These are phyloP conservation scores for Apiotrichum domesticum DNA, from an alignment of 1,284 basidiomycete species.

Conservation along the genomic window DNA sequence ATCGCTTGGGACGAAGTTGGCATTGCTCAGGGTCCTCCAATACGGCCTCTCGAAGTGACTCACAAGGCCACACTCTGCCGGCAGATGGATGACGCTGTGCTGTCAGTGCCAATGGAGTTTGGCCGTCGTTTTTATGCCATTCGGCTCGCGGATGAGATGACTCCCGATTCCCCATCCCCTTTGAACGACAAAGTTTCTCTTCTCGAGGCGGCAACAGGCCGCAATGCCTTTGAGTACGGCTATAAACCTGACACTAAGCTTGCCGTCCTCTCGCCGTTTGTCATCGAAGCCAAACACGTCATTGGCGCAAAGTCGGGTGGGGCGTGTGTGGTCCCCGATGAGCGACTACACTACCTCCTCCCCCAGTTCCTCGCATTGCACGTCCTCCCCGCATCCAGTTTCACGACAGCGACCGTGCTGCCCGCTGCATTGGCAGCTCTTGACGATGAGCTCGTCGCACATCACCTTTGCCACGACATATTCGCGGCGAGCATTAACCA, in stretches of 20 bases:
- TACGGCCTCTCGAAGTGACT: conserved; percentile 6
- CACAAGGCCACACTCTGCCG: background rate
- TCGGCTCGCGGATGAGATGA: conserved; percentile 21
- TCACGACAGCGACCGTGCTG: too few species aligned
- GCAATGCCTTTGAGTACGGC: too few species aligned
- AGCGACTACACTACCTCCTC: too few species aligned
- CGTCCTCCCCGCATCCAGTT: too few species aligned
- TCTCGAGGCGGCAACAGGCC: background rate
- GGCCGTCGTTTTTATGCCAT: conserved; percentile 20
- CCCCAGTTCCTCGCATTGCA: too few species aligned
- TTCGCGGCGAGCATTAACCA: conserved; percentile 5
- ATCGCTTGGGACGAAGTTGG: conserved; percentile 35
- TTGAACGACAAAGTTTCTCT: background rate
- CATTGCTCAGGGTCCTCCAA: background rate
- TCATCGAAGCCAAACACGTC: too few species aligned
- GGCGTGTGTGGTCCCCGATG: too few species aligned
- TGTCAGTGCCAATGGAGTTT: conserved; percentile 21
- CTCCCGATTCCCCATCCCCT: conserved; percentile 9
- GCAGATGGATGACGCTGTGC: conserved; percentile 19
- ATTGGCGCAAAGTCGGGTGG: too few species aligned
- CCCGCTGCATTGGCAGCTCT: conserved; percentile 11
- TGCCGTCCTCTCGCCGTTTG: too few species aligned
- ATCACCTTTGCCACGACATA: conserved; percentile 11
- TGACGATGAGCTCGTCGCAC: conserved; percentile 27
- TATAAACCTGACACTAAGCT: too few species aligned